These are phyloP conservation scores for Melampsora americana DNA, from an alignment of 1,284 basidiomycete species.

Conservation along the genomic window DNA sequence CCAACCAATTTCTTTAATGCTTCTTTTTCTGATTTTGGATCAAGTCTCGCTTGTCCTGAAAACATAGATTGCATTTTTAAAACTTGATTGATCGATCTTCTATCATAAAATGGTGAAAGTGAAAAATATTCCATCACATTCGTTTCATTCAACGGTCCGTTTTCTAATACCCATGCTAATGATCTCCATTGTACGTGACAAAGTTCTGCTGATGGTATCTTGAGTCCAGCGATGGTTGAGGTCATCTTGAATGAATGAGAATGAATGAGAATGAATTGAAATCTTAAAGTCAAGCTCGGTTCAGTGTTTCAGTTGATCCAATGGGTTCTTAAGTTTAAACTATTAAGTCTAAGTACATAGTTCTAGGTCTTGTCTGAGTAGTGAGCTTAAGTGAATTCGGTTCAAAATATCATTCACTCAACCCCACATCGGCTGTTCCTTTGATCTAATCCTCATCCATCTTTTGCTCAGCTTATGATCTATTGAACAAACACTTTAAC, in stretches of 20 bases:
- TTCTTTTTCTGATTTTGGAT: slow-evolving; percentile 34
- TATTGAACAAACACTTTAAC: too few species aligned
- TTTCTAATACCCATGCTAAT: slow-evolving; percentile 48
- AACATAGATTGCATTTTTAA: slow-evolving; percentile 71
- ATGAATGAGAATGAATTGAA: too few species aligned
- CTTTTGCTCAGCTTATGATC: too few species aligned
- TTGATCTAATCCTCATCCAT: too few species aligned
- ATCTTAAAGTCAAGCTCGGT: too few species aligned
- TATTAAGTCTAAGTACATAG: too few species aligned
- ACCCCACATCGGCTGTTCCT: too few species aligned
- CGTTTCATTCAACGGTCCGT: slow-evolving; percentile 53
- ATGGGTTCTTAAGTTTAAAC: too few species aligned
- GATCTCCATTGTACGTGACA: slow-evolving; percentile 50
- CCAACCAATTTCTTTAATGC: slow-evolving; percentile 69
- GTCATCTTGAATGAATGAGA: slow-evolving; percentile 1
- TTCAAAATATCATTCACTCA: too few species aligned
- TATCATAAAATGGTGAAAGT: slow-evolving; percentile 82
- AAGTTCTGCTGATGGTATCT: slow-evolving; percentile 37
- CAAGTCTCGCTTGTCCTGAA: slow-evolving; percentile 54
- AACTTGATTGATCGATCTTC: slow-evolving; percentile 80
- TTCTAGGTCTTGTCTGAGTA: too few species aligned
- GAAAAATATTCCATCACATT: slow-evolving; percentile 82
- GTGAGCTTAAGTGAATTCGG: too few species aligned
- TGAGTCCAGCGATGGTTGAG: slow-evolving; percentile 27
- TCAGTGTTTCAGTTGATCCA: too few species aligned